These are phyloP conservation scores for Viola pubescens DNA, from an alignment of 441 rosid genomes.

Conservation along the genomic window DNA sequence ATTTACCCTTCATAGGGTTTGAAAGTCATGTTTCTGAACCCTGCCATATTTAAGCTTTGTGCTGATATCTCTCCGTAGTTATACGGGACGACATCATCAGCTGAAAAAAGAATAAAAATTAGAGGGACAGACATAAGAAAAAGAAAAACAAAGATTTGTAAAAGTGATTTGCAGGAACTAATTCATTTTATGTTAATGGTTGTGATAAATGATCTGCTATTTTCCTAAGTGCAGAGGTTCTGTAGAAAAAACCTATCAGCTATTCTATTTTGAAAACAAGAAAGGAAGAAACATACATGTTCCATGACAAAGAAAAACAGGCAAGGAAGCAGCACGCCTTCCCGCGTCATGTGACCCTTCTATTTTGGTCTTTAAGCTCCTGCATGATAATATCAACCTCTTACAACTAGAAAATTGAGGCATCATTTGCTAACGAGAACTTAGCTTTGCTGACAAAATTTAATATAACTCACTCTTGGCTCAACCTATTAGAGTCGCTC, in stretches of 20 bases:
- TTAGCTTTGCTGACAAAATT: background rate
- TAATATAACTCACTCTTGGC: background rate
- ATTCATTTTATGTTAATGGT: background rate
- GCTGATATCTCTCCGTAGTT: slow-evolving; percentile 71
- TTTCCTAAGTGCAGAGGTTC: background rate
- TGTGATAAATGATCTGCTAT: background rate
- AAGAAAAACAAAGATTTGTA: no score
- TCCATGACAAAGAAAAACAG: slow-evolving; percentile 76
- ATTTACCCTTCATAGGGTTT: slow-evolving; percentile 64
- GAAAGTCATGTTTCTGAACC: slow-evolving; percentile 55
- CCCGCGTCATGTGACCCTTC: slow-evolving; percentile 45
- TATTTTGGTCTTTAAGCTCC: slow-evolving; percentile 56
- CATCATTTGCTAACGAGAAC: background rate
- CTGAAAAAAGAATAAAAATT: slow-evolving; percentile 27
- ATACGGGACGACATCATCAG: slow-evolving; percentile 75
- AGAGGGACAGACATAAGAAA: background rate
- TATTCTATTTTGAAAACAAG: background rate
- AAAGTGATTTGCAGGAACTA: background rate
- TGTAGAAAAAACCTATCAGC: background rate
- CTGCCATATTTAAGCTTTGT: slow-evolving; percentile 44
- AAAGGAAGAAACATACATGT: slow-evolving; percentile 34
- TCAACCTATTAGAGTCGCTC: slow-evolving; percentile 5
- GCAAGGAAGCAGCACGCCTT: slow-evolving; percentile 64
- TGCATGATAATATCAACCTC: slow-evolving; percentile 20
- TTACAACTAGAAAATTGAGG: background rate